phyloP scores from a whole-genome alignment of 1,139 yeast genomes.

The Suhomyces wounanorum region DNA sequence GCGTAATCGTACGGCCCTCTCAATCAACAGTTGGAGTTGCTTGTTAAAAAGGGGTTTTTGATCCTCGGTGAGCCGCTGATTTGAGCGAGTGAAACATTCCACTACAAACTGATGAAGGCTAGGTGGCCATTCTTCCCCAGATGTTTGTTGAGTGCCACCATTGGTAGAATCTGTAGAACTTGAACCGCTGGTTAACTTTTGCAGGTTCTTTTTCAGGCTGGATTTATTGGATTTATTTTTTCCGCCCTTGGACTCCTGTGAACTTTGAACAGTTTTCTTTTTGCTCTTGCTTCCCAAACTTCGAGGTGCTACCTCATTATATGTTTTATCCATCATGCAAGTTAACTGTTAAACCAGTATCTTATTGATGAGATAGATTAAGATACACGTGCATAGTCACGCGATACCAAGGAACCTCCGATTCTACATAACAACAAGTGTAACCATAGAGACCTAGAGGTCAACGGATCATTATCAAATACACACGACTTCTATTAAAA shows the following conservation, averaged over 20 bases:
- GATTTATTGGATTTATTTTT: background rate
- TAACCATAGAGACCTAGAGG: background rate
- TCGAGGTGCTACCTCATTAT: conserved; percentile 23
- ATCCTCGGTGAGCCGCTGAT: conserved; percentile 21
- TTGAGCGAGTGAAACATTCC: conserved; percentile 41
- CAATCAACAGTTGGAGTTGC: conserved; percentile 51
- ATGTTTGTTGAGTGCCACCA: background rate
- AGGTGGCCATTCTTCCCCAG: conserved; percentile 43
- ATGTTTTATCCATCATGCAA: conserved; percentile 10
- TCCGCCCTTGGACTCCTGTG: background rate
- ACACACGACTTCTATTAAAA: background rate
- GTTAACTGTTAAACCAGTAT: background rate
- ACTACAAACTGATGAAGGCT: conserved; percentile 49
- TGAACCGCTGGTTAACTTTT: background rate
- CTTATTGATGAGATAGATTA: background rate
- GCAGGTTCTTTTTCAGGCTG: background rate
- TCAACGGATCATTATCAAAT: background rate
- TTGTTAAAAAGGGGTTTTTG: conserved; percentile 38
- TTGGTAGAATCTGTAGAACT: background rate
- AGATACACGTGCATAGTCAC: background rate
- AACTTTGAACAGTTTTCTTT: background rate
- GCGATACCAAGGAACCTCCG: background rate
- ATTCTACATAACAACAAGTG: background rate
- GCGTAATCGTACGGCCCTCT: conserved; percentile 49
- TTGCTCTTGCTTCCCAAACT: conserved; percentile 5